phyloP scores from a whole-genome alignment of 371 early-diverging fungal genomes.

The Mucor saturninus region DNA sequence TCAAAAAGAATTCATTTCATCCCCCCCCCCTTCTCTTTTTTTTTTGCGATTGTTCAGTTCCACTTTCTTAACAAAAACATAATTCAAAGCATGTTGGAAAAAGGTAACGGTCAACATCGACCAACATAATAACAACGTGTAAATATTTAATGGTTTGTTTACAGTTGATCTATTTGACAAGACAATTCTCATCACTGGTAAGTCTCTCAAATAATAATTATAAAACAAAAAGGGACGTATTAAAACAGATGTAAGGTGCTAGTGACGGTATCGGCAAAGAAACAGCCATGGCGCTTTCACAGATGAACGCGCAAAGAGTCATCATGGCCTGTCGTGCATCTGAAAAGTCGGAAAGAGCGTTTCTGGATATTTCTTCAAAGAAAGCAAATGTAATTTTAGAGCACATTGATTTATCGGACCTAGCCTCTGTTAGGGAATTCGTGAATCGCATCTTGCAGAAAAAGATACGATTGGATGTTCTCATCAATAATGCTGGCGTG shows the following conservation, averaged over 20 bases:
- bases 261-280: constrained; percentile 33
- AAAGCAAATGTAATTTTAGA: constrained; percentile 8
- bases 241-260: constrained; percentile 10
- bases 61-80: too few relatives aligned
- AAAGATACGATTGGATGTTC: constrained; percentile 43
- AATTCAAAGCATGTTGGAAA: too few relatives aligned
- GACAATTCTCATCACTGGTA: constrained; percentile 17
- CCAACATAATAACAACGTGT: too few relatives aligned
- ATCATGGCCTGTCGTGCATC: constrained; percentile 30
- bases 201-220: background rate
- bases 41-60: too few relatives aligned
- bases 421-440: constrained; percentile 16
- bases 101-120: too few relatives aligned
- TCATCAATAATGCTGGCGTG: constrained; percentile 69
- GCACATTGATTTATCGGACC: constrained; percentile 22
- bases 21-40: too few relatives aligned
- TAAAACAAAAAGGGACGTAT: background rate
- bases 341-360: constrained; percentile 18
- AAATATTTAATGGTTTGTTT: background rate
- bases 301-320: constrained; percentile 17
- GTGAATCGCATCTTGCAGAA: constrained; percentile 7
- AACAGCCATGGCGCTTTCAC: constrained; percentile 25
- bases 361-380: constrained; percentile 10
- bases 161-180: constrained; percentile 2
- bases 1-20: too few relatives aligned